A percentile compares a stretch with the other conserved stretches of the same genome.
These are phyloP conservation scores for Aspergillus sp. DNA, from an alignment of 2,329 filamentous ascomycete genomes.

Conservation along the genomic window DNA sequence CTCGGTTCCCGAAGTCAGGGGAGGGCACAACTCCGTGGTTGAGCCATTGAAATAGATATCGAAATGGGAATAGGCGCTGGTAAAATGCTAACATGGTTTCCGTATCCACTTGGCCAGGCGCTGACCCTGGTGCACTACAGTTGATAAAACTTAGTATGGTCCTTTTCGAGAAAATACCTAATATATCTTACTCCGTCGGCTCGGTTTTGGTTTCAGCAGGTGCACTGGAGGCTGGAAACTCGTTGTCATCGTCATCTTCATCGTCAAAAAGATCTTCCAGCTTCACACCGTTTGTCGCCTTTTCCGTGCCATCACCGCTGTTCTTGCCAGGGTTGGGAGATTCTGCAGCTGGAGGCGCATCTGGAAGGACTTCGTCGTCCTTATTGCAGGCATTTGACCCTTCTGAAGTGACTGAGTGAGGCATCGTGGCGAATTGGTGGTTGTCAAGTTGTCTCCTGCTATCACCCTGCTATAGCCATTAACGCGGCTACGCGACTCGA, in stretches of 20 bases:
- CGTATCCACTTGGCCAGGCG: slow-evolving; percentile 62
- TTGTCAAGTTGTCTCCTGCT: neutral
- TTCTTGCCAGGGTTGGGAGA: slow-evolving; percentile 9
- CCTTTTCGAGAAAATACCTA: slow-evolving; percentile 4
- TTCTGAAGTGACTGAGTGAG: slow-evolving; percentile 35
- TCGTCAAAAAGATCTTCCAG: slow-evolving; percentile 62
- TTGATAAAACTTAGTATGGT: slow-evolving; percentile 14
- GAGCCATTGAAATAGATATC: slow-evolving; percentile 94
- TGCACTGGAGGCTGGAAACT: slow-evolving; percentile 57
- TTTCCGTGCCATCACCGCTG: slow-evolving; percentile 12
- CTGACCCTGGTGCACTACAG: slow-evolving; percentile 35
- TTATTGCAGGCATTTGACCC: slow-evolving; percentile 43
- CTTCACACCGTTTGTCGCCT: slow-evolving; percentile 35
- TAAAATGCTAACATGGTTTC: slow-evolving; percentile 93
- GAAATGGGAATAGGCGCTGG: slow-evolving; percentile 91
- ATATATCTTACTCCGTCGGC: slow-evolving; percentile 37
- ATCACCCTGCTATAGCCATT: slow-evolving; percentile 5
- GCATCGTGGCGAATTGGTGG: slow-evolving; percentile 28
- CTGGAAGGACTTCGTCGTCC: slow-evolving; percentile 44
- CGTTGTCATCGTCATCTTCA: slow-evolving; percentile 56
- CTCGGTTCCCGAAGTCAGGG: slow-evolving; percentile 85
- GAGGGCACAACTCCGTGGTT: slow-evolving; percentile 87
- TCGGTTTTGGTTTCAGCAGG: slow-evolving; percentile 43
- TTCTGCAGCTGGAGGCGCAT: slow-evolving; percentile 31
- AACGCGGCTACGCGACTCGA: slow-evolving; percentile 17